These are phyloP conservation scores for Cladosporium velox DNA, from an alignment of 2,329 filamentous ascomycete genomes.

Conservation along the genomic window DNA sequence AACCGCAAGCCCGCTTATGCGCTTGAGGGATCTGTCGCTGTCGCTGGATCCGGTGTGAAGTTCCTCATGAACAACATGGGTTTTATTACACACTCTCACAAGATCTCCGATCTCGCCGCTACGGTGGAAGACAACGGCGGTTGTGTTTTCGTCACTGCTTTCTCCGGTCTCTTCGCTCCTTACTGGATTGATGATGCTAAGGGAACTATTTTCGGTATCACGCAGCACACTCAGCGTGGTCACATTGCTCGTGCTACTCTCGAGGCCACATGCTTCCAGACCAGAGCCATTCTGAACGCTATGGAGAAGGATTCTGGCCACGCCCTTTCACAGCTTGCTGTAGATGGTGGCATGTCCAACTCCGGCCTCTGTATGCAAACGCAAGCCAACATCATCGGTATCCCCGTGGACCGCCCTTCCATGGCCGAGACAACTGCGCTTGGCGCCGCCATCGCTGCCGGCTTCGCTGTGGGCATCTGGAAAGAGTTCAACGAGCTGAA, in stretches of 20 bases:
- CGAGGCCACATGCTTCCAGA: constrained; percentile 90
- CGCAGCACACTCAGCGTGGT: constrained; percentile 77
- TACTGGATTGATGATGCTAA: constrained; percentile 95
- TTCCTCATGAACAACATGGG: constrained; percentile 57
- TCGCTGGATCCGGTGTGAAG: constrained; percentile 66
- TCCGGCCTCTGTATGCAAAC: constrained; percentile 89
- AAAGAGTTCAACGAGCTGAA: constrained; percentile 69
- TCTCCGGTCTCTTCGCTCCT: constrained; percentile 85
- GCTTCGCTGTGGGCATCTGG: constrained; percentile 77
- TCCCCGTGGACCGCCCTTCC: constrained; percentile 77
- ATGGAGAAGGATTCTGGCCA: constrained; percentile 86
- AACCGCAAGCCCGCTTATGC: constrained; percentile 64
- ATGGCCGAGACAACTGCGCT: constrained; percentile 92
- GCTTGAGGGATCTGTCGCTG: constrained; percentile 77
- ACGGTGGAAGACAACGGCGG: constrained; percentile 76
- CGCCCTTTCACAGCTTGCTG: constrained; percentile 71
- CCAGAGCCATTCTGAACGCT: constrained; percentile 84
- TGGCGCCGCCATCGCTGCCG: constrained; percentile 84
- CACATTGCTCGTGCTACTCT: constrained; percentile 88
- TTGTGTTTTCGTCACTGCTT: constrained; percentile 83
- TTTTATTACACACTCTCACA: constrained; percentile 63
- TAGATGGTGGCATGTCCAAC: constrained; percentile 88
- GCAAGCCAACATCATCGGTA: constrained; percentile 82
- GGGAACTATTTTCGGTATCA: constrained; percentile 84
- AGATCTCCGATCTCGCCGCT: constrained; percentile 65